Conservation (phyloP, 805 yeast genomes). For the Alloascoidea africana region DNA sequence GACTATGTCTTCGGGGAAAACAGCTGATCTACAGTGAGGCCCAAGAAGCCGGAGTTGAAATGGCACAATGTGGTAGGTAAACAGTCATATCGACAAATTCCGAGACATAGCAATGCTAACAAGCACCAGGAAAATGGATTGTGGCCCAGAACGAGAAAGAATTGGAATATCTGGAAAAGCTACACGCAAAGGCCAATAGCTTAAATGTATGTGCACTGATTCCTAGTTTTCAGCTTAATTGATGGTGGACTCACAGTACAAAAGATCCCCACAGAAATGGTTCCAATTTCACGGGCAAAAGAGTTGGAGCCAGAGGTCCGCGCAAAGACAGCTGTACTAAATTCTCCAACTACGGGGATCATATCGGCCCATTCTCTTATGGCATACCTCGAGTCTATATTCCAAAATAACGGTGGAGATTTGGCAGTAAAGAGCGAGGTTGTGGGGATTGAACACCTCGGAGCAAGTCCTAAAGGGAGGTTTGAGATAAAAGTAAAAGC, state of each 20-base stretch:
- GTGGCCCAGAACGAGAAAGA: conserved; percentile 68
- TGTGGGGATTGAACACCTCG: conserved; percentile 16
- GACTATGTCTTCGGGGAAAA: conserved; percentile 65
- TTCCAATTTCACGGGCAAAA: conserved; percentile 29
- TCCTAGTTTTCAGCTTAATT: too few species aligned
- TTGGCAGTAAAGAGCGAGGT: conserved; percentile 50
- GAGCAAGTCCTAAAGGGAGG: conserved; percentile 8
- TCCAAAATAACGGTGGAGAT: conserved; percentile 49
- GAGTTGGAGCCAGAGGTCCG: conserved; percentile 48
- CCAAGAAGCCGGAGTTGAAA: conserved; percentile 34
- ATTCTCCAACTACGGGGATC: conserved; percentile 77
- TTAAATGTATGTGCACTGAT: conserved; percentile 22
- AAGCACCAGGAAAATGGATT: conserved; percentile 41
- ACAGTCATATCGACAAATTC: neutral
- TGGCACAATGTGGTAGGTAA: conserved; percentile 45
- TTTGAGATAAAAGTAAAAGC: conserved; percentile 11
- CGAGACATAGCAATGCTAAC: too few species aligned
- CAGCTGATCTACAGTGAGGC: conserved; percentile 39
- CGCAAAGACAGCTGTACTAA: conserved; percentile 46
- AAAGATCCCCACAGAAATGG: conserved; percentile 36
- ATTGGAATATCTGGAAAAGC: conserved; percentile 35
- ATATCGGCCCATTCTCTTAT: conserved; percentile 67
- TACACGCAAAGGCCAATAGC: conserved; percentile 32
- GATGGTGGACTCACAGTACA: too few species aligned
- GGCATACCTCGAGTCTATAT: conserved; percentile 35